Evolutionary conservation across 768 basidiomycete species (phyloP), one percentile per base, ranked within the genome.

Genomic region (Steccherinum ochraceum): DNA sequence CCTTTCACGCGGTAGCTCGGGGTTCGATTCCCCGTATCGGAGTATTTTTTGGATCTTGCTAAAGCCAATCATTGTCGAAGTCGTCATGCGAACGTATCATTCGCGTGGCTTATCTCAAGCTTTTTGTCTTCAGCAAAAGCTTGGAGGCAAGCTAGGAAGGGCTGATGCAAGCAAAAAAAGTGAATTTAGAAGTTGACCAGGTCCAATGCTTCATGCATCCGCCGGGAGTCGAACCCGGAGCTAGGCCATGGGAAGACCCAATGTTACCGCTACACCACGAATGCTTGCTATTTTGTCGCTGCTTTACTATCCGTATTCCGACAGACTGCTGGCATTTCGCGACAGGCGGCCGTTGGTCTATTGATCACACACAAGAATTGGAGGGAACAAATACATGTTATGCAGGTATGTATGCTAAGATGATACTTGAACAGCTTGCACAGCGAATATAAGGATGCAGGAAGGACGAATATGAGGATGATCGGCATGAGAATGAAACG

Each of bases 261-360:
- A 86, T 85, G 84, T 86, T 85, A 85, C 84, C 84, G 78, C 70
- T 86, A 85, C 83, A 84, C 83, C 80, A 85, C 61, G 55, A 56
- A 61, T 63, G 67, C 67, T 35, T 35, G 30, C 7, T 7, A 35
- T n/a, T n/a, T n/a, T n/a, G n/a, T n/a, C n/a, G n/a, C n/a, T n/a
- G n/a, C n/a, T n/a, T n/a, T n/a, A n/a, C n/a, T n/a, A n/a, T n/a
- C n/a, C n/a, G n/a, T n/a, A n/a, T n/a, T n/a, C 7, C 7, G 30
- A 35, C 30, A 7, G 30, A 35, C 16, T 16, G 16, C 30, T 35
- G 30, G 30, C 30, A 35, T 7, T 35, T 16, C 30, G 16, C 7
- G 30, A 35, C 7, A 35, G 30, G 16, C 30, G 30, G 30, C 7
- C 16, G 16, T 35, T 35, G 30, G 7, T 35, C 30, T 35, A 35